phyloP scores from a whole-genome alignment of 495 filamentous ascomycete genomes.

The Apodospora peruviana region DNA sequence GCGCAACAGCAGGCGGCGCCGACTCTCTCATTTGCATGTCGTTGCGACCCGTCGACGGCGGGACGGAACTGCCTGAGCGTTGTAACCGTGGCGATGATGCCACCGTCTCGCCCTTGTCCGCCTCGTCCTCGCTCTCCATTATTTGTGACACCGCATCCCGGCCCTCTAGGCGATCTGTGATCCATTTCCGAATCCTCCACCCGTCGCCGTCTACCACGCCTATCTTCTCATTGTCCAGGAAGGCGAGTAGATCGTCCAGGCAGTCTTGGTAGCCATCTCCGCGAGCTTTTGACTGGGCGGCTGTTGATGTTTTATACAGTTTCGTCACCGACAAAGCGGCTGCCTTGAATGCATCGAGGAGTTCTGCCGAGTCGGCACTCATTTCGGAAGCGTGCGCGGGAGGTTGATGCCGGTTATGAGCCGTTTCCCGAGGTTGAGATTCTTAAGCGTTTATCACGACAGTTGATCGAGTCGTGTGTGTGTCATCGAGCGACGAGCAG shows the following conservation, averaged over 20 bases:
- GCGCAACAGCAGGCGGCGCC: slow-evolving; percentile 10
- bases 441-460: not conserved
- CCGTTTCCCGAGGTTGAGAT: not conserved
- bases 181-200: slow-evolving; percentile 78
- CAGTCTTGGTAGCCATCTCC: slow-evolving; percentile 88
- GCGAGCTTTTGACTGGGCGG: slow-evolving; percentile 66
- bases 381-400: slow-evolving; percentile 8
- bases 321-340: slow-evolving; percentile 94
- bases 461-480: not conserved
- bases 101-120: slow-evolving; percentile 45
- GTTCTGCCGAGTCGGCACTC: slow-evolving; percentile 60
- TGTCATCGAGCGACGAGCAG: no score
- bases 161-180: slow-evolving; percentile 68
- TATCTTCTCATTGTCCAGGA: slow-evolving; percentile 75
- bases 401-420: not conserved
- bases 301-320: slow-evolving; percentile 84
- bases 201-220: slow-evolving; percentile 75
- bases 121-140: slow-evolving; percentile 72
- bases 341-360: slow-evolving; percentile 82
- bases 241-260: slow-evolving; percentile 78
- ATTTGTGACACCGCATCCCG: slow-evolving; percentile 37
- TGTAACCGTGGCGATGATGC: slow-evolving; percentile 57
- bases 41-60: slow-evolving; percentile 29
- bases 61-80: slow-evolving; percentile 43
- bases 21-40: slow-evolving; percentile 45